Percentiles rank a stretch among this genome's conserved stretches.
phyloP scores from a whole-genome alignment of 2,329 filamentous ascomycete species.

The Epichloe scottii region DNA sequence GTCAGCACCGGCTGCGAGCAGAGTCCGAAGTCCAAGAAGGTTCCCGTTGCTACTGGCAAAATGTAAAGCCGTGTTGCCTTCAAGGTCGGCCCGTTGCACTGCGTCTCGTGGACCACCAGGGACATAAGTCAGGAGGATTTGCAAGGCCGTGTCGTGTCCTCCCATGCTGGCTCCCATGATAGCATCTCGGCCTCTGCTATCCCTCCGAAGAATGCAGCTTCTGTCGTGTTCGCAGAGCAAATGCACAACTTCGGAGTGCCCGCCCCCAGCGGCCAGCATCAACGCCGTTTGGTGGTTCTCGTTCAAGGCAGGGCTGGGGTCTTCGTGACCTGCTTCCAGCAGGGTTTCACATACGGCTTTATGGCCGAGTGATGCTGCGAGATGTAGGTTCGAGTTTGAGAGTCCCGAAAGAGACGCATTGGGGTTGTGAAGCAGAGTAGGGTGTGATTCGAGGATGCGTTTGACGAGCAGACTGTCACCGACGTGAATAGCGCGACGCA shows the following conservation, averaged over 20 bases:
- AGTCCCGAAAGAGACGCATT: conserved; percentile 55
- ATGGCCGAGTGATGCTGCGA: conserved; percentile 63
- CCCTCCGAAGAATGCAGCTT: conserved; percentile 48
- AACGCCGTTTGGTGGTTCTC: conserved; percentile 69
- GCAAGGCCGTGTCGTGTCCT: conserved; percentile 52
- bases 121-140: conserved; percentile 49
- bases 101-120: conserved; percentile 40
- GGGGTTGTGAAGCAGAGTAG: conserved; percentile 62
- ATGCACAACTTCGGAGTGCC: conserved; percentile 62
- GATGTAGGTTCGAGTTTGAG: conserved; percentile 73
- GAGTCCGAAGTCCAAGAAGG: conserved; percentile 60
- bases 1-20: conserved; percentile 69
- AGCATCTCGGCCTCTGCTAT: conserved; percentile 58
- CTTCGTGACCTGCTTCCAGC: conserved; percentile 62
- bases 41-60: conserved; percentile 77
- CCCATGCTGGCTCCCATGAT: conserved; percentile 52
- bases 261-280: conserved; percentile 60
- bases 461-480: conserved; percentile 60
- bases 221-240: conserved; percentile 55
- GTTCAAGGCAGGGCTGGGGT: conserved; percentile 61
- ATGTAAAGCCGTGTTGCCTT: conserved; percentile 79
- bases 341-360: conserved; percentile 57
- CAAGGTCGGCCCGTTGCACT: conserved; percentile 47
- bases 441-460: conserved; percentile 65
- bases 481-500: conserved; percentile 70